Conservation (phyloP, 495 filamentous ascomycete species). For the Beverwykella pulmonaria region DNA sequence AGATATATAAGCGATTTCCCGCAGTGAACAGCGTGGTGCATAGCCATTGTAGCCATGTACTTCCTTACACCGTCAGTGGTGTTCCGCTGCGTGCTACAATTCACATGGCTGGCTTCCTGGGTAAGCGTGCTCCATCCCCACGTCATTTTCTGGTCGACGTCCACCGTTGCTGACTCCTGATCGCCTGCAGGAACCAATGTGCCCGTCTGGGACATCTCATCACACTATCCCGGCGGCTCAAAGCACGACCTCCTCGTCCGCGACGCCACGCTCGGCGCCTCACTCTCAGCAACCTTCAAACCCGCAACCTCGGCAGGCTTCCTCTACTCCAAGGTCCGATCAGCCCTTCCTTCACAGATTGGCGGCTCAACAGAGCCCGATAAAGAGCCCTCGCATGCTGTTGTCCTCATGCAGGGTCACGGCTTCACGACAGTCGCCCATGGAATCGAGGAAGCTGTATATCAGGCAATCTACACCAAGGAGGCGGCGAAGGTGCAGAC, state of each 20-base stretch:
- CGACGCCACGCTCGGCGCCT: conserved; percentile 52
- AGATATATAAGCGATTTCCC: conserved; percentile 54
- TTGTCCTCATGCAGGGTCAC: conserved; percentile 47
- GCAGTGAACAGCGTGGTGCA: conserved; percentile 53
- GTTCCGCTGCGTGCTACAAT: conserved; percentile 50
- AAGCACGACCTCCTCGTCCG: conserved; percentile 48
- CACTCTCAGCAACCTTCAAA: conserved; percentile 47
- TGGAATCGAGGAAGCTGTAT: conserved; percentile 44
- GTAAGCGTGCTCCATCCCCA: conserved; percentile 19
- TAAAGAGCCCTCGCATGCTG: conserved; percentile 35
- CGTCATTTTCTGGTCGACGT: neutral
- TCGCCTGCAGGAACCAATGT: conserved; percentile 27
- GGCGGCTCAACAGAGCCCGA: conserved; percentile 25
- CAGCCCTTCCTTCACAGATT: conserved; percentile 31
- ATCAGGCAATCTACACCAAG: conserved; percentile 45
- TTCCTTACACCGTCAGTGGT: conserved; percentile 51
- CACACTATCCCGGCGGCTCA: conserved; percentile 39
- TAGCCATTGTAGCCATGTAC: conserved; percentile 51
- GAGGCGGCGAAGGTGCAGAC: conserved; percentile 44
- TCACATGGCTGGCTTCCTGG: conserved; percentile 57
- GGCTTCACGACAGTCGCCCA: conserved; percentile 43
- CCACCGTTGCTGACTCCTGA: neutral
- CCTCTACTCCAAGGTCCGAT: conserved; percentile 36
- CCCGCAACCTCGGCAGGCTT: conserved; percentile 40
- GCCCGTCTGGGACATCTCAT: conserved; percentile 43